A percentile compares a stretch with the other conserved stretches of the same genome.
Evolutionary conservation across 2,329 filamentous ascomycete genomes (phyloP).

Genomic region (Fusarium annulatum): DNA sequence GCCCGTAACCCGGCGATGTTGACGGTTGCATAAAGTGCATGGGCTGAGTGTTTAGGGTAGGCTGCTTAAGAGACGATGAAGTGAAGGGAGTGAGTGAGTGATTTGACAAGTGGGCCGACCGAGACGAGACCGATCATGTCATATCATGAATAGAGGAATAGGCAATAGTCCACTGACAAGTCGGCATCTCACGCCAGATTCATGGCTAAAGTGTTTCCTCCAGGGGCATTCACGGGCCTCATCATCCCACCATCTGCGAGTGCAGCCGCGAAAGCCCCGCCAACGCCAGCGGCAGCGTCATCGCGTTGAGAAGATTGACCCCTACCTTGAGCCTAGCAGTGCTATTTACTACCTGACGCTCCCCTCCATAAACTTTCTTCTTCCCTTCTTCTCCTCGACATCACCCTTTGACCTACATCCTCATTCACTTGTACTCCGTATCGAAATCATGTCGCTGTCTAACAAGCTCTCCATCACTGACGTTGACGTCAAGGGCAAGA

Average conservation of each 20-base stretch:
- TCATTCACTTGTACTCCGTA: neutral
- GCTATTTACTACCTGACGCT: conserved; percentile 30
- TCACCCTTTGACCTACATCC: conserved; percentile 23
- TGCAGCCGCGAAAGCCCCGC: conserved; percentile 39
- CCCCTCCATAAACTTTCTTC: conserved; percentile 35
- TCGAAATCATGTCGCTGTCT: conserved; percentile 87
- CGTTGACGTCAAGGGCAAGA: conserved; percentile 97
- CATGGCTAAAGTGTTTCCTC: conserved; percentile 15
- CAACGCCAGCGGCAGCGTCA: conserved; percentile 26
- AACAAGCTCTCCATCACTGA: conserved; percentile 98
- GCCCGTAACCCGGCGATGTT: conserved; percentile 23
- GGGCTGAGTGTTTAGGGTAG: neutral
- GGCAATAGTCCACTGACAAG: conserved; percentile 4
- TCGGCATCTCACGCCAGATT: conserved; percentile 23
- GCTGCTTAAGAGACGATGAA: neutral
- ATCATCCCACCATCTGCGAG: conserved; percentile 36
- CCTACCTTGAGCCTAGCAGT: conserved; percentile 31
- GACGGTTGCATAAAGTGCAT: neutral
- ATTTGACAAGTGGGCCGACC: conserved; percentile 10
- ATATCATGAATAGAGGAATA: conserved; percentile 1
- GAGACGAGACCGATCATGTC: conserved; percentile 29
- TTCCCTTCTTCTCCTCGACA: conserved; percentile 29
- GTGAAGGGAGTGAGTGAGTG: neutral
- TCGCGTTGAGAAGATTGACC: conserved; percentile 28
- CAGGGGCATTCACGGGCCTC: conserved; percentile 24